Conservation (phyloP, 2,329 filamentous ascomycete species). For the Alternaria ethzedia region DNA sequence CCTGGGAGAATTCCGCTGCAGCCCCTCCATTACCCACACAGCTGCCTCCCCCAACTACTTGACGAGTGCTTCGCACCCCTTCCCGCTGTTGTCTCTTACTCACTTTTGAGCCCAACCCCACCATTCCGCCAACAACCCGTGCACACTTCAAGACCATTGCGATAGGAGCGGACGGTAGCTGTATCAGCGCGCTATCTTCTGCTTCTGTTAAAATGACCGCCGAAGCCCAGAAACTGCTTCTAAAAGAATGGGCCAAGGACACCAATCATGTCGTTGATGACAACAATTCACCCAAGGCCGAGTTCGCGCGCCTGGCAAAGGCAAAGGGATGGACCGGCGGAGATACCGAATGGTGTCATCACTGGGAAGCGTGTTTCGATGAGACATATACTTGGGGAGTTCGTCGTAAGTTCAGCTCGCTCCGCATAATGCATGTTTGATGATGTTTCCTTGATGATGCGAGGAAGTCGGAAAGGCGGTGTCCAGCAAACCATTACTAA, state of each 20-base stretch:
- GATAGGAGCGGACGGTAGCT: neutral
- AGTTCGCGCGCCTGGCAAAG: conserved; percentile 31
- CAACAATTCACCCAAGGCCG: conserved; percentile 19
- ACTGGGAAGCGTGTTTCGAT: conserved; percentile 26
- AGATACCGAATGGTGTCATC: conserved; percentile 16
- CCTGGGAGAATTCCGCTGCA: neutral
- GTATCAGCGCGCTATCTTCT: neutral
- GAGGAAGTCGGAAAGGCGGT: neutral
- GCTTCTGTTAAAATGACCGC: conserved; percentile 5
- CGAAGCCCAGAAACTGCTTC: conserved; percentile 14
- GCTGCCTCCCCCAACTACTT: neutral
- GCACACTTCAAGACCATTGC: neutral
- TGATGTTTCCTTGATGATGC: neutral
- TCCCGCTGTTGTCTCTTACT: neutral
- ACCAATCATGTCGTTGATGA: conserved; percentile 16
- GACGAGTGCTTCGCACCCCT: neutral
- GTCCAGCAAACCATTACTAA: neutral
- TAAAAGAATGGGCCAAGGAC: conserved; percentile 18
- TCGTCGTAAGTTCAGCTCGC: conserved; percentile 6
- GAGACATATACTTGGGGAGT: conserved; percentile 19
- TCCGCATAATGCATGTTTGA: neutral
- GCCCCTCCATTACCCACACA: conserved; percentile 4
- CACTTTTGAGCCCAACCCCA: neutral
- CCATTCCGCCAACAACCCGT: neutral
- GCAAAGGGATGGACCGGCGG: conserved; percentile 27